Evolutionary conservation across 2,329 filamentous ascomycete genomes (phyloP).

Genomic region (Hymenoscyphus infarciens): DNA sequence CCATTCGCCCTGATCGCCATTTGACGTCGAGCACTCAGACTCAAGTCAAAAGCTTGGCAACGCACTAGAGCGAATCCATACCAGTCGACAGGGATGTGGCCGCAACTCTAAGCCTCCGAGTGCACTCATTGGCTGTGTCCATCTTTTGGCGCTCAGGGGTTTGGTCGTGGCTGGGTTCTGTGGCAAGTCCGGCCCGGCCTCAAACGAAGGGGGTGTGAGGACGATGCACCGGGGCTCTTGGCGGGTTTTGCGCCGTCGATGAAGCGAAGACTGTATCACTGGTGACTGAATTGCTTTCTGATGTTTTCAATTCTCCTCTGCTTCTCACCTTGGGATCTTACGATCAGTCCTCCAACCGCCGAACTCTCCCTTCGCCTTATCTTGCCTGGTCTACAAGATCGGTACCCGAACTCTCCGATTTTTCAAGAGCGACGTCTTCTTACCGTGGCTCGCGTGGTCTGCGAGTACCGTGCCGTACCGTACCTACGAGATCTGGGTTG

Average conservation of each 20-base stretch:
- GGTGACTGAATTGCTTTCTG: background rate
- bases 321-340: background rate
- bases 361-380: background rate
- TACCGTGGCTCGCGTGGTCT: background rate
- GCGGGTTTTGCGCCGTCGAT: background rate
- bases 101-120: conserved; percentile 18
- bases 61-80: conserved; percentile 3
- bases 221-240: background rate
- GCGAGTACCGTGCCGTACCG: too few species aligned
- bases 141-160: background rate
- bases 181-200: too few species aligned
- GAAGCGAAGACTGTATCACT: background rate
- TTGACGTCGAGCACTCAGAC: background rate
- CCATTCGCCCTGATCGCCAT: background rate
- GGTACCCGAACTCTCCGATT: background rate
- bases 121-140: background rate
- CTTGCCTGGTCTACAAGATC: background rate
- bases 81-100: conserved; percentile 7
- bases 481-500: background rate
- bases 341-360: background rate
- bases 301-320: background rate
- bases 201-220: background rate
- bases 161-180: background rate
- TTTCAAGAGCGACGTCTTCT: background rate
- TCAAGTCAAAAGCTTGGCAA: background rate